Evolutionary conservation across 2,329 filamentous ascomycete genomes (phyloP).

Genomic region (Arthroderma sp.): DNA sequence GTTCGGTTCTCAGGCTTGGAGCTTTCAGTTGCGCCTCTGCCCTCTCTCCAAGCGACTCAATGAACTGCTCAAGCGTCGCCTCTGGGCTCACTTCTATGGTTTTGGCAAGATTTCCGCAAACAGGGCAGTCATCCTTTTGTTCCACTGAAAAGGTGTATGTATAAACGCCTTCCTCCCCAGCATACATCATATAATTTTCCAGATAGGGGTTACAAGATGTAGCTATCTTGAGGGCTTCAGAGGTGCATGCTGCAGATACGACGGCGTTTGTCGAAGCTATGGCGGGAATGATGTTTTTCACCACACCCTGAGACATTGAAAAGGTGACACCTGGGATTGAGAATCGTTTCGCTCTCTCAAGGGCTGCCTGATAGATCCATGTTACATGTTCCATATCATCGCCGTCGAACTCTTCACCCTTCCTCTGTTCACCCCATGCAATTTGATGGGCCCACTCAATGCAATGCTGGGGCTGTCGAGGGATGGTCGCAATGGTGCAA

Average conservation of each 20-base stretch:
- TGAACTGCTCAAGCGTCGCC: conserved; percentile 66
- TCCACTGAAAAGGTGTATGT: conserved; percentile 95
- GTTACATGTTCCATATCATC: conserved; percentile 94
- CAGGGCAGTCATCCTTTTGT: conserved; percentile 86
- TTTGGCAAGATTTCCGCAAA: conserved; percentile 74
- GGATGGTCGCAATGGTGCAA: conserved; percentile 91
- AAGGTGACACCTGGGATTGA: conserved; percentile 89
- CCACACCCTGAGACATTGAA: conserved; percentile 87
- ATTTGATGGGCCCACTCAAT: conserved; percentile 99
- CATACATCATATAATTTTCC: conserved; percentile 99
- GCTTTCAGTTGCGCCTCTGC: conserved; percentile 91
- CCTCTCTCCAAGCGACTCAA: conserved; percentile 68
- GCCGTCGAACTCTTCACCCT: conserved; percentile 77
- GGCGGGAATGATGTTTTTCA: conserved; percentile 98
- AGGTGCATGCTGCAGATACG: conserved; percentile 88
- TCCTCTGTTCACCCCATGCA: conserved; percentile 80
- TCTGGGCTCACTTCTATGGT: conserved; percentile 59
- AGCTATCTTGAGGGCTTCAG: conserved; percentile 90
- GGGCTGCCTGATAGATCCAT: conserved; percentile 86
- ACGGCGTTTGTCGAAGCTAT: conserved; percentile 98
- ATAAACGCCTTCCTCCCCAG: conserved; percentile 87
- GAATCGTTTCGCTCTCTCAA: conserved; percentile 72
- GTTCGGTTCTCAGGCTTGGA: conserved; percentile 68
- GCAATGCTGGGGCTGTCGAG: conserved; percentile 92
- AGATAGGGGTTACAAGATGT: conserved; percentile 71